Evolutionary conservation across 2,329 filamentous ascomycete species (phyloP).

Genomic region (Pseudogymnoascus sp.): DNA sequence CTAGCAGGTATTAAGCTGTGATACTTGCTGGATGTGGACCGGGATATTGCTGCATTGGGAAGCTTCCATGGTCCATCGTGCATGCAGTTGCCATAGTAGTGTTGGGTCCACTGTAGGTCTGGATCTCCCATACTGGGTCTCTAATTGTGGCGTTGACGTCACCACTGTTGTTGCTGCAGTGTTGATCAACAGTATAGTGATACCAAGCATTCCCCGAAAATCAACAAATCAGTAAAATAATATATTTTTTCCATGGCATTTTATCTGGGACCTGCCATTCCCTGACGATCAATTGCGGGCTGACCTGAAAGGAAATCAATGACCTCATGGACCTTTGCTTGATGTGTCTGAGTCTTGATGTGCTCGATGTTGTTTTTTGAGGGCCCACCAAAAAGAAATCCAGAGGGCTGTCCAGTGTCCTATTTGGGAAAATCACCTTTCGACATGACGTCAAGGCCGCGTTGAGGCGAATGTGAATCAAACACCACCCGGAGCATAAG

Average conservation of each 20-base stretch:
- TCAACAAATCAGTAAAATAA: neutral
- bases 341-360: neutral
- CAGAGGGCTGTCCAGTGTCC: neutral
- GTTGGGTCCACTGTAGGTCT: neutral
- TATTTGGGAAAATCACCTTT: neutral
- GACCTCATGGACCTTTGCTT: neutral
- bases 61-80: neutral
- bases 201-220: neutral
- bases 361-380: neutral
- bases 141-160: neutral
- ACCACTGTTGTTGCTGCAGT: neutral
- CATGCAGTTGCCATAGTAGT: neutral
- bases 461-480: neutral
- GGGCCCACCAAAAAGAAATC: neutral
- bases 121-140: neutral
- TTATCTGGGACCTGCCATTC: neutral
- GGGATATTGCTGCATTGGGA: constrained; percentile 1
- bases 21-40: neutral
- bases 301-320: neutral
- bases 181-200: neutral
- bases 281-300: constrained; percentile 2
- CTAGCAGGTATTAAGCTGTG: neutral
- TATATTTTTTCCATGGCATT: neutral
- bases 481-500: neutral
- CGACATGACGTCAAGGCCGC: neutral